phyloP scores from a whole-genome alignment of 163 green algal genomes.

The Dunaliella salina region DNA sequence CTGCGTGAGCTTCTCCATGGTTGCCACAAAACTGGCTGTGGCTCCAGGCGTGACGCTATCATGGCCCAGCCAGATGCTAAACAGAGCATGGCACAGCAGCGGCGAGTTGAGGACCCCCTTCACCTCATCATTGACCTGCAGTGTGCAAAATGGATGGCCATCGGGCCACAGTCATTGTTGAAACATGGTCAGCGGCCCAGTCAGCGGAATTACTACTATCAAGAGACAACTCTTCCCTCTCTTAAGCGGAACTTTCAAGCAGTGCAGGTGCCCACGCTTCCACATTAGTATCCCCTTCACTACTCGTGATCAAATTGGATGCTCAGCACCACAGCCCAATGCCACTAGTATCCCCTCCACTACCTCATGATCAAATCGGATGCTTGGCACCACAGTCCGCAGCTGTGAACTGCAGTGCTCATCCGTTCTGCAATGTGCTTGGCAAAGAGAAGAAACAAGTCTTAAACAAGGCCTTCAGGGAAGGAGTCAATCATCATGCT shows the following conservation, averaged over 20 bases:
- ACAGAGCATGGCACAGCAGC: neutral
- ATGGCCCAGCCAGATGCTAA: neutral
- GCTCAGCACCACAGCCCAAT: too few relatives aligned
- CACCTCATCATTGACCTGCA: neutral
- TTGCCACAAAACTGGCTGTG: neutral
- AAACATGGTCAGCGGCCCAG: too few relatives aligned
- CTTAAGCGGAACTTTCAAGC: neutral
- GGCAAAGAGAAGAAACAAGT: too few relatives aligned
- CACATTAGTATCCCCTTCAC: neutral
- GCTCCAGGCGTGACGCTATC: neutral
- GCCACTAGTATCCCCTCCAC: too few relatives aligned
- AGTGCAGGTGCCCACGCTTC: neutral
- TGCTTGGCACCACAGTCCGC: too few relatives aligned
- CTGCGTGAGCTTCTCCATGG: neutral
- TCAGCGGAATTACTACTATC: neutral
- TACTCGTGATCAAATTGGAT: too few relatives aligned
- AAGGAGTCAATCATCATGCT: too few relatives aligned
- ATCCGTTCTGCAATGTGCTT: too few relatives aligned
- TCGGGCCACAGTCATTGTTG: neutral
- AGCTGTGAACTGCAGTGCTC: too few relatives aligned
- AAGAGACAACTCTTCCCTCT: neutral
- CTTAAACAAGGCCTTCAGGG: too few relatives aligned
- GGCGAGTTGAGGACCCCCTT: neutral
- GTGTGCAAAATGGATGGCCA: too few relatives aligned
- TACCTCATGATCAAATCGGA: too few relatives aligned